These are phyloP conservation scores for Marchantia polymorpha DNA, from an alignment of 225 moss, liverwort and hornwort genomes.

Conservation along the genomic window DNA sequence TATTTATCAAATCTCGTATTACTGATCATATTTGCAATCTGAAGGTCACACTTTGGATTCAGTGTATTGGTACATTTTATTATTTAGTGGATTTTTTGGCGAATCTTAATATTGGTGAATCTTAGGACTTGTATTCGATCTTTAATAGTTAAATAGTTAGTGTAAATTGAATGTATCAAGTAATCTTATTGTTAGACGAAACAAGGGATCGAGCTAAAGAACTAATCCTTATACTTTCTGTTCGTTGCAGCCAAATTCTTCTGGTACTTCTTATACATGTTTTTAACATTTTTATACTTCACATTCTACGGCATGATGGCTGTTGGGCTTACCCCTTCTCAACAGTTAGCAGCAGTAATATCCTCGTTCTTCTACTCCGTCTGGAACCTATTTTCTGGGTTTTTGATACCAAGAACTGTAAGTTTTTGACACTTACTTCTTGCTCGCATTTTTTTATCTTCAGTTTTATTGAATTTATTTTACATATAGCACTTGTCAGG, in stretches of 20 bases:
- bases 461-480: not conserved
- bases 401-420: slow-evolving; percentile 46
- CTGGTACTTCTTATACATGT: slow-evolving; percentile 48
- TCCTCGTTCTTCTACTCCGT: slow-evolving; percentile 43
- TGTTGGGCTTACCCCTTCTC: slow-evolving; percentile 44
- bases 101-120: no score
- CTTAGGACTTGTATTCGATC: no score
- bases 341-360: slow-evolving; percentile 49
- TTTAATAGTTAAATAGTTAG: no score
- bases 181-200: not conserved
- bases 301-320: slow-evolving; percentile 60
- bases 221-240: not conserved
- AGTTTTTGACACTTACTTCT: not conserved
- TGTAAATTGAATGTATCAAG: no score
- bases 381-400: slow-evolving; percentile 52
- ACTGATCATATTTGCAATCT: not conserved
- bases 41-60: not conserved
- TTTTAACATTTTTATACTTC: slow-evolving; percentile 44
- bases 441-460: not conserved
- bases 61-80: not conserved
- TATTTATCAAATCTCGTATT: not conserved
- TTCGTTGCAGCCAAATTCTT: slow-evolving; percentile 46
- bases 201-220: not conserved
- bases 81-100: no score
- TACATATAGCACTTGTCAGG: not conserved